Base-by-base conservation (phyloP, 352 stramenopile species). In the Phytophthora citricola region DNA sequence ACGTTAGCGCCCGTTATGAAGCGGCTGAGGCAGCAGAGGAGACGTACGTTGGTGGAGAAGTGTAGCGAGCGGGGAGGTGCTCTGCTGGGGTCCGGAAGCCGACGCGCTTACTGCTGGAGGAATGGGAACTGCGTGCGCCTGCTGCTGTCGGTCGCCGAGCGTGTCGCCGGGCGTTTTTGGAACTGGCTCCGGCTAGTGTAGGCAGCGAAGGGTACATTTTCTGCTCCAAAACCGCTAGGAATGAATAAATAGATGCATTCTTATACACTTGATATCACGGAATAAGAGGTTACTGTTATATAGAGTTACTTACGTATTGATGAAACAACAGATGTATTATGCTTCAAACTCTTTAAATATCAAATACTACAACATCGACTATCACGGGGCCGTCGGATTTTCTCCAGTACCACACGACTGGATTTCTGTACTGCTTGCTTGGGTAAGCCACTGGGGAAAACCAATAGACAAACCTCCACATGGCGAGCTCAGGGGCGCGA, bases 131-230 rank as follows among this genome's bases (percentile, higher is more conserved):
- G 54, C 54, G 59, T 56, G 59, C 31, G 31, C 29, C 43, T 46
- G 55, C 39, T 34, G 38, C 54, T 47, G 39, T 44, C 9, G 47
- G 58, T 58, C 58, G 48, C 27, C 34, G 58, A 66, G 48, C 31
- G 58, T 60, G 48, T 64, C 56, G 45, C 34, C 29, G 51, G 29
- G 29, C 58, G 20, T 26, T 67, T 67, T 60, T 64, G 26, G 38
- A 64, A 72, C 64, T 72, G 64, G 64, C 64, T 72, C 45, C 41
- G 63, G 10, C 8, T 36, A 56, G 56, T 66, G 57, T 56, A 66
- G 48, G 41, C 45, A 38, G 29, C 56, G 29, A 71, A 51, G 57
- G 41, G 63, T 66, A 50, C 56, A 66, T 60, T 70, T 70, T 64
- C 47, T 65, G 46, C 39, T 8, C 52, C 5, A 31, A 53, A 20